Evolutionary conservation across 164 flowering plant species (phyloP), one percentile per base, ranked within the genome.

Genomic region (Annona squamosa): DNA sequence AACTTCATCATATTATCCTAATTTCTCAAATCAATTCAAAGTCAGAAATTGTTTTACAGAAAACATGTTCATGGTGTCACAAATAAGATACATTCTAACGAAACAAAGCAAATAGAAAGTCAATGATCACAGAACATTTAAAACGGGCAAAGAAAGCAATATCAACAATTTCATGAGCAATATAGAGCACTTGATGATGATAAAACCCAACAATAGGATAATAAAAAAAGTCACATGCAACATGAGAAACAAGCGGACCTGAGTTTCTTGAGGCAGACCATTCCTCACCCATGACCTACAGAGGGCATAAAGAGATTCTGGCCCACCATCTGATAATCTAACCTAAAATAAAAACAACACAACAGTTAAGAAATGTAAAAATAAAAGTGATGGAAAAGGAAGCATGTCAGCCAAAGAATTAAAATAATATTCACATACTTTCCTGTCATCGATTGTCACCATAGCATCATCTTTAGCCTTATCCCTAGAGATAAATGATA

Each of bases 211-310:
- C 37, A 26, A 26, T 6, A 16, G 3, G 46, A 12, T 1, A 44
- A 43, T 64, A n/a, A 41, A 63, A 42, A 64, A 12, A 42, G 41
- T 59, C 46, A 73, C 62, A 18, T 67, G 72, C 57, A 46, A 67
- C 59, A 9, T 52, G 9, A 45, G 61, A 65, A 12, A 72, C 9
- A 45, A 75, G 10, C 84, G 78, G 71, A 91, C 97, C 94, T 89
- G 96, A 57, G 43, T 81, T 79, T 88, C 93, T 83, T 89, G 90
- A 72, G 84, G 81, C 74, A 74, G 70, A 19, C 97, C 94, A 84
- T 94, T 91, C 81, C 83, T 87, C 75, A 90, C 81, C 98, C 97
- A 94, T 71, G 98, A 94, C 44, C 98, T 82, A 77, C 97, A 91
- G 72, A 89, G 93, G 45, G 91, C 80, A 82, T 94, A 94, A 12